Percentiles rank a stretch among this genome's conserved stretches.
Conservation (phyloP, 129 eudicot species). For the carrot (Daucus carota) region DNA sequence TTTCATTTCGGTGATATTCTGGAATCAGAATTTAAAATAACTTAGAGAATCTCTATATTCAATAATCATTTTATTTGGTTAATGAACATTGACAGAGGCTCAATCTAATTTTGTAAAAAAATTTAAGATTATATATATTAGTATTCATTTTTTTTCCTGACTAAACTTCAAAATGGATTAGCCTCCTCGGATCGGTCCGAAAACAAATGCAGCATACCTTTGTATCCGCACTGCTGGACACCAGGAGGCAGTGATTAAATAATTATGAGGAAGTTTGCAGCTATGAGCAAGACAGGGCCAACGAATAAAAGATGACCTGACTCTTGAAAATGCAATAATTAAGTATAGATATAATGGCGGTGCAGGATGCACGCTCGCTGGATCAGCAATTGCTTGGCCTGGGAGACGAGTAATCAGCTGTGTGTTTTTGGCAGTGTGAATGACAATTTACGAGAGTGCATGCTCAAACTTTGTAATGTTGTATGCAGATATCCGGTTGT, state of each 20-base stretch:
- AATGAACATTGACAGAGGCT: no score
- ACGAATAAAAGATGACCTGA: no score
- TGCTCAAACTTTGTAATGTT: not conserved
- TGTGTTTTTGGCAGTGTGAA: slow-evolving; percentile 1
- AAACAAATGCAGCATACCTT: not conserved
- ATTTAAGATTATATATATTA: no score
- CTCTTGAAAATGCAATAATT: not conserved
- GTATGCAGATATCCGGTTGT: not conserved
- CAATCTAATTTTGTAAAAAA: no score
- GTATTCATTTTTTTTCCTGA: no score
- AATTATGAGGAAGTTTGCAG: not conserved
- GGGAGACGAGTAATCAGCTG: not conserved
- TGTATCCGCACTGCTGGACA: no score
- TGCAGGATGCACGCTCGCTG: not conserved
- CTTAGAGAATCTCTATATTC: no score
- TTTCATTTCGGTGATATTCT: no score
- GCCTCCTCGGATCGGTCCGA: no score
- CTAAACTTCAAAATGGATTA: no score
- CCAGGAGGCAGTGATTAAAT: not conserved
- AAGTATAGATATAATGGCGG: not conserved
- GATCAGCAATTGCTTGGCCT: not conserved
- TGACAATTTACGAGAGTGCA: not conserved
- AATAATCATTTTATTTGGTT: no score
- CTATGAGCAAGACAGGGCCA: not conserved
- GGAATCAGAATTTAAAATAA: no score